phyloP scores from a whole-genome alignment of 352 stramenopile species.

The Albugo candida region DNA sequence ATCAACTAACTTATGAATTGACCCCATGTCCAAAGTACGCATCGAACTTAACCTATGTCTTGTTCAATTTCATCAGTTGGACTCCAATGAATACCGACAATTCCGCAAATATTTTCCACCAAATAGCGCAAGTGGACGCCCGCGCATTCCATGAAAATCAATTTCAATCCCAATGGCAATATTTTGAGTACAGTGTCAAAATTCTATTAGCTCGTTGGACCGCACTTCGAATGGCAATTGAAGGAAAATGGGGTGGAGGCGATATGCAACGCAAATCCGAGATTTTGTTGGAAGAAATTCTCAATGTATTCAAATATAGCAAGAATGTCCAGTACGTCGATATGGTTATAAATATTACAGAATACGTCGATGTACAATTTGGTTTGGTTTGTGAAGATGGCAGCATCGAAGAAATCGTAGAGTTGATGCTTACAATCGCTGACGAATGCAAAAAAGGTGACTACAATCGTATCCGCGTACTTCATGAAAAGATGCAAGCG shows the following conservation, averaged over 20 bases:
- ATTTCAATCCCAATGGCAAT: constrained; percentile 28
- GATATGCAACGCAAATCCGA: constrained; percentile 68
- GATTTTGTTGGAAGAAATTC: constrained; percentile 55
- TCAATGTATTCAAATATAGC: constrained; percentile 69
- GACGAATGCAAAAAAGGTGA: constrained; percentile 66
- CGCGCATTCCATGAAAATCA: too few species aligned
- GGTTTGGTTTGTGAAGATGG: constrained; percentile 59
- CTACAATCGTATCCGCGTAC: constrained; percentile 36
- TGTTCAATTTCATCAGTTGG: too few species aligned
- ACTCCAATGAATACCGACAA: too few species aligned
- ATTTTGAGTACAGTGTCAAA: constrained; percentile 72
- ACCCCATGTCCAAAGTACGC: too few species aligned
- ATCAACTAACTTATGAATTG: too few species aligned
- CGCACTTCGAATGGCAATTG: constrained; percentile 63
- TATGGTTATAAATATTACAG: constrained; percentile 39
- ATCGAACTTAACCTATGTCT: too few species aligned
- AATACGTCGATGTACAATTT: constrained; percentile 62
- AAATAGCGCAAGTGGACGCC: too few species aligned
- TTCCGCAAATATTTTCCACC: too few species aligned
- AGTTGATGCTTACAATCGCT: constrained; percentile 38
- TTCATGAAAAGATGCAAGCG: constrained; percentile 53
- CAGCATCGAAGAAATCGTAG: constrained; percentile 44
- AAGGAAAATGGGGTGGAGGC: constrained; percentile 65
- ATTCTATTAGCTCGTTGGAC: constrained; percentile 59
- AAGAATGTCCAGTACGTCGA: constrained; percentile 45